A percentile compares a stretch with the other conserved stretches of the same genome.
Evolutionary conservation across 2,329 filamentous ascomycete genomes (phyloP).

Genomic region (Orbilia ellipsospora): DNA sequence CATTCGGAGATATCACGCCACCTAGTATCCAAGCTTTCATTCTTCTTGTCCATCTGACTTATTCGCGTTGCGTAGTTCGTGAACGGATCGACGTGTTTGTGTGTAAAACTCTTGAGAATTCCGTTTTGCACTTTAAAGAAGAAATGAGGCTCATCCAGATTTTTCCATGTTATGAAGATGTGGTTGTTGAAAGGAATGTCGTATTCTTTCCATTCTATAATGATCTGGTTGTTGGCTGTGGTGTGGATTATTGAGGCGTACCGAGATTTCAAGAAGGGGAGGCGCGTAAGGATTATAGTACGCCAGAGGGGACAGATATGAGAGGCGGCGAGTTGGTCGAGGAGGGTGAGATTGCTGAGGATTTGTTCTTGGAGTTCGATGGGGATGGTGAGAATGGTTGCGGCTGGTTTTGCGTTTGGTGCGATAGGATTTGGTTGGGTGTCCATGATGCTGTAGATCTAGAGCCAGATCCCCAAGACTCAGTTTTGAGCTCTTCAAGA

Average conservation of each 20-base stretch:
- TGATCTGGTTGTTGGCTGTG: no score
- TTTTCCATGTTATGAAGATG: not conserved
- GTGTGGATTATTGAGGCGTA: not conserved
- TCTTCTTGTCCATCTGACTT: not conserved
- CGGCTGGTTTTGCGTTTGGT: not conserved
- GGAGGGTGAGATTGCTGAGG: conserved; percentile 10
- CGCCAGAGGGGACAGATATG: conserved; percentile 4
- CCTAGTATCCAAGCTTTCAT: not conserved
- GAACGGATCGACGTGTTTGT: not conserved
- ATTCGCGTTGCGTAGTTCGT: not conserved
- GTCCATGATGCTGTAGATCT: no score
- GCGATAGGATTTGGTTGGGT: no score
- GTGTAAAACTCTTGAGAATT: not conserved
- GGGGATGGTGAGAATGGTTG: conserved; percentile 6
- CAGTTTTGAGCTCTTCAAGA: no score
- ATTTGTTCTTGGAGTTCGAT: conserved; percentile 16
- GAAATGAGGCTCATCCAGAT: not conserved
- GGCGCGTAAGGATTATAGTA: conserved; percentile 14
- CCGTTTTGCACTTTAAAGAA: conserved; percentile 23
- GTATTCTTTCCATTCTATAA: no score
- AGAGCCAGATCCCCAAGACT: no score
- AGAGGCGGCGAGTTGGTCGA: conserved; percentile 22
- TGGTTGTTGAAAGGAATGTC: conserved; percentile 1
- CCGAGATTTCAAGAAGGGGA: not conserved
- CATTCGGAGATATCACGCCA: conserved; percentile 13